phyloP scores from a whole-genome alignment of 352 stramenopile species.

The Aphanomyces stellatus region DNA sequence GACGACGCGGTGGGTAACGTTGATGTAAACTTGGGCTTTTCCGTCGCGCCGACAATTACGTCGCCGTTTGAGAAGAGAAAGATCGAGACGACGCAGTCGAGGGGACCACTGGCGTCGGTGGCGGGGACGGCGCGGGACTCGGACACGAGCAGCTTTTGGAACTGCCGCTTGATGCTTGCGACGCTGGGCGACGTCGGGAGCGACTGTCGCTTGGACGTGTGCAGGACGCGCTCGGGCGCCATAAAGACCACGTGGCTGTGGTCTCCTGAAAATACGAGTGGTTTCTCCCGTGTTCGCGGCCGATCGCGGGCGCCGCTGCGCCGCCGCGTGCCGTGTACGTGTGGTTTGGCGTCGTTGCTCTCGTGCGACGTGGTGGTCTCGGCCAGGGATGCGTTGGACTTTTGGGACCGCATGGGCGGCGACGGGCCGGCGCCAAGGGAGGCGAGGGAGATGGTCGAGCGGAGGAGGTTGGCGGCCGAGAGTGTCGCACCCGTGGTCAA shows the following conservation, averaged over 20 bases:
- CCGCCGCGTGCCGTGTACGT: background rate
- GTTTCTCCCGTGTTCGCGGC: background rate
- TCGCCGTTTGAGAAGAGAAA: slow-evolving; percentile 3
- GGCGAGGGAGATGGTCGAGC: background rate
- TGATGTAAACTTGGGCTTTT: background rate
- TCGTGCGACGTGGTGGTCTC: too few relatives aligned
- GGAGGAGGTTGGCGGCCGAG: background rate
- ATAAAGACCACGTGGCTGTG: slow-evolving; percentile 15
- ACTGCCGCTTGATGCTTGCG: background rate
- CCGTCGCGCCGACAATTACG: background rate
- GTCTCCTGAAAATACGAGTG: background rate
- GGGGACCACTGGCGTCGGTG: too few relatives aligned
- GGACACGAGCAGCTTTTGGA: slow-evolving; percentile 11
- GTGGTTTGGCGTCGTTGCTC: too few relatives aligned
- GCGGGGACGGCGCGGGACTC: background rate
- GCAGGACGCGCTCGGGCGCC: background rate
- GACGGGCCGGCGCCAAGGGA: too few relatives aligned
- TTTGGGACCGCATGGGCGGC: background rate
- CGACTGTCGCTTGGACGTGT: background rate
- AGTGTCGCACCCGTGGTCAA: background rate
- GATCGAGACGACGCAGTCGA: background rate
- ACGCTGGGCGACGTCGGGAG: background rate
- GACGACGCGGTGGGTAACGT: background rate
- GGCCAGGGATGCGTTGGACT: background rate
- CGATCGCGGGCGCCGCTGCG: background rate